Percentiles rank a stretch among this genome's conserved stretches.
Conservation (phyloP, 805 yeast species). For the Sugiyamaella qingdaonensis region DNA sequence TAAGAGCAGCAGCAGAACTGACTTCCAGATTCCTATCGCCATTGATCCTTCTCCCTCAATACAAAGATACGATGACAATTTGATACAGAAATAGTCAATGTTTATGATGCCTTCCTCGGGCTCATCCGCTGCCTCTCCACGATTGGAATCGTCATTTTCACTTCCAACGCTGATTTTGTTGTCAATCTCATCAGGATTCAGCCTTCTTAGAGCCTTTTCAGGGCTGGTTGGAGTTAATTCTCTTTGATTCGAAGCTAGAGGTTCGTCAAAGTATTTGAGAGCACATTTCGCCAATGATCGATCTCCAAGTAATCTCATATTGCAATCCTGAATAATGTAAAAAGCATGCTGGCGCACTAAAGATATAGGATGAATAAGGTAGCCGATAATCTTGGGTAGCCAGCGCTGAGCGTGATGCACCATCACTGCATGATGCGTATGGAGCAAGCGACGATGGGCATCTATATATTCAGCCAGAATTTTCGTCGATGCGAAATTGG, state of each 20-base stretch:
- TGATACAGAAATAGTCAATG: constrained; percentile 7
- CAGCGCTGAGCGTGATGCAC: constrained; percentile 13
- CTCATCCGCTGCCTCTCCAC: background rate
- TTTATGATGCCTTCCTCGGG: background rate
- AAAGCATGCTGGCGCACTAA: constrained; percentile 18
- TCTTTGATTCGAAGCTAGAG: background rate
- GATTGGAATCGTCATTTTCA: background rate
- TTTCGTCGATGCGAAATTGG: constrained; percentile 16
- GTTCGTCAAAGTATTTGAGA: constrained; percentile 1
- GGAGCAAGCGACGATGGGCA: constrained; percentile 13
- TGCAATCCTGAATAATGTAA: constrained; percentile 17
- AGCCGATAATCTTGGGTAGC: constrained; percentile 17
- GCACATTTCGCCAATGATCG: constrained; percentile 11
- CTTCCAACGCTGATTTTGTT: background rate
- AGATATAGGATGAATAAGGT: constrained; percentile 11
- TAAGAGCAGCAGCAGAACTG: constrained; percentile 9
- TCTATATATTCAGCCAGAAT: constrained; percentile 17
- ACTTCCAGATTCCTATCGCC: constrained; percentile 19
- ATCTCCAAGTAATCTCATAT: constrained; percentile 12
- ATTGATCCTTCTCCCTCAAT: constrained; percentile 11
- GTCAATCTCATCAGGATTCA: background rate
- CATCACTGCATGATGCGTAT: constrained; percentile 13
- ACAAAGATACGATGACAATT: constrained; percentile 1
- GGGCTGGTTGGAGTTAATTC: background rate
- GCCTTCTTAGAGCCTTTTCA: background rate